A percentile compares a stretch with the other conserved stretches of the same genome.
Conservation (phyloP, 2,329 filamentous ascomycete genomes). For the Diplodia corticola region DNA sequence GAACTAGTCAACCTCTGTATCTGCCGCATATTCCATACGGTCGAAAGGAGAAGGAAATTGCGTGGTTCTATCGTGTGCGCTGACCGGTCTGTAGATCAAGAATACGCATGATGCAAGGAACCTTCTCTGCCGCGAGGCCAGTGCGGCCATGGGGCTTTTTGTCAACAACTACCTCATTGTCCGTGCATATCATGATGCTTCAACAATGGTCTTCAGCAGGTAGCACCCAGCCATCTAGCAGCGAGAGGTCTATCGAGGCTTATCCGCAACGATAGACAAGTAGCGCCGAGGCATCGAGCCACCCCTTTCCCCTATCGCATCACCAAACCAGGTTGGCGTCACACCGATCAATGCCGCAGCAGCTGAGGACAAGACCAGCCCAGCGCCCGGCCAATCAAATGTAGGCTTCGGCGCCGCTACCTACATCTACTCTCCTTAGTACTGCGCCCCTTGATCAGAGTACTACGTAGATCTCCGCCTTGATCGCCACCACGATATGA, state of each 20-base stretch:
- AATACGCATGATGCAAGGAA: not conserved
- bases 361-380: not conserved
- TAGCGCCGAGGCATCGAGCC: not conserved
- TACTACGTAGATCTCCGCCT: not conserved
- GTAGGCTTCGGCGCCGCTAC: not conserved
- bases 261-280: not conserved
- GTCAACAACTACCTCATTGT: not conserved
- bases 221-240: too few species aligned
- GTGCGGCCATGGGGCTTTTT: too few species aligned
- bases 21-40: not conserved
- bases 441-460: not conserved
- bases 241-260: too few species aligned
- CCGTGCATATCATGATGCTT: not conserved
- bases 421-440: not conserved
- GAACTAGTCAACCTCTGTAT: too few species aligned
- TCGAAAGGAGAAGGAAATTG: not conserved
- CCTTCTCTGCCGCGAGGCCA: not conserved
- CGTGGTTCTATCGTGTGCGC: not conserved
- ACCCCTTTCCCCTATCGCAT: not conserved
- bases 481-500: too few species aligned
- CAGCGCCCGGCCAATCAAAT: not conserved
- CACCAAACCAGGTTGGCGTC: not conserved
- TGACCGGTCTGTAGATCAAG: not conserved
- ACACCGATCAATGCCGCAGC: not conserved
- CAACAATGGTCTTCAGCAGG: not conserved